phyloP scores from a whole-genome alignment of 495 filamentous ascomycete genomes.

The Penicillium cataractarum region DNA sequence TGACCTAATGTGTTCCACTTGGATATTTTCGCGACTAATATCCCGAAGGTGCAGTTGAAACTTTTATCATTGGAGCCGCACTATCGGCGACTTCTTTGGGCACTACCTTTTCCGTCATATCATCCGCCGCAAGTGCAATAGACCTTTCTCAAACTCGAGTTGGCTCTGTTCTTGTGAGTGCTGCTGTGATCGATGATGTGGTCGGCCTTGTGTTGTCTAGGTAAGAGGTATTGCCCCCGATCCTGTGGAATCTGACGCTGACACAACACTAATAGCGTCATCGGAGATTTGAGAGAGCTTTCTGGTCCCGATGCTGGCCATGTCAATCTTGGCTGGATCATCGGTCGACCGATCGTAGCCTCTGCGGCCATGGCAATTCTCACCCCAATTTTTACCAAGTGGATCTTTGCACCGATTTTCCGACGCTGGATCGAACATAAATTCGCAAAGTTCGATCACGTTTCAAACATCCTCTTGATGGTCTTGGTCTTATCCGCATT shows the following conservation, averaged over 20 bases:
- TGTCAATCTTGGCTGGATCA: constrained; percentile 42
- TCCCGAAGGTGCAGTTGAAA: constrained; percentile 36
- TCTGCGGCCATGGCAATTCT: constrained; percentile 58
- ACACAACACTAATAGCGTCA: constrained; percentile 40
- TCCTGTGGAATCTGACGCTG: neutral
- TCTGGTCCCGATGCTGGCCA: constrained; percentile 25
- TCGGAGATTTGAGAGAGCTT: constrained; percentile 45
- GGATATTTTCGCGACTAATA: neutral
- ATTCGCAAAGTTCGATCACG: constrained; percentile 37
- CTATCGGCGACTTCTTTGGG: constrained; percentile 42
- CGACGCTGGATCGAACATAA: constrained; percentile 35
- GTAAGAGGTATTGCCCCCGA: neutral
- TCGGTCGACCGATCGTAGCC: constrained; percentile 59
- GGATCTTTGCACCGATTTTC: constrained; percentile 48
- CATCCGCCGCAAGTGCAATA: constrained; percentile 30
- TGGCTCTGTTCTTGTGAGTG: constrained; percentile 49
- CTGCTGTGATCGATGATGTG: constrained; percentile 82
- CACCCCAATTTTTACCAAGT: constrained; percentile 50
- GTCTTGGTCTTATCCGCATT: constrained; percentile 50
- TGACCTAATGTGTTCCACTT: neutral
- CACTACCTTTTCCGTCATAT: constrained; percentile 42
- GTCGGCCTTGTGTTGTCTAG: constrained; percentile 62
- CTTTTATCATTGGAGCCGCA: constrained; percentile 40
- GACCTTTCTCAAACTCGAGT: constrained; percentile 37
- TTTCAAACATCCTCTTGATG: constrained; percentile 42